Base-by-base conservation (phyloP, 192 early-diverging fungal species). In the Diversispora epigaea region DNA sequence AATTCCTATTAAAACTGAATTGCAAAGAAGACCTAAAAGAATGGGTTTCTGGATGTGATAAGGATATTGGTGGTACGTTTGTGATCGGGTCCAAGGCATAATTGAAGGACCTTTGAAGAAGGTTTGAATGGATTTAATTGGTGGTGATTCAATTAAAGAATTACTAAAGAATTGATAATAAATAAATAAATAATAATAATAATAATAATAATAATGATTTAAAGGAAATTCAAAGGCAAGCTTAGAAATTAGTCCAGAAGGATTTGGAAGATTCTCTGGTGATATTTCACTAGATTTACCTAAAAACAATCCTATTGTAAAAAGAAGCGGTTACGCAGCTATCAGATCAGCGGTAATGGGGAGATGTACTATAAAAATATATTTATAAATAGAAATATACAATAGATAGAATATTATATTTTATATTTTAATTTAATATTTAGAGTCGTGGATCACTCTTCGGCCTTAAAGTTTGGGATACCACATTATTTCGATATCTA, bases 241-340 rank as follows among this genome's bases (percentile, higher is more conserved):
- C 74, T 88, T 93, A 68, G 95, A 94, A 19, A 73, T 91, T 49
- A 94, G 92, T 3, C 80, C 77, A 14, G 70, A 89, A 22, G 83
- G 79, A 19, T 86, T 73, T 68, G 90, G 86, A 19, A 73, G 83
- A 64, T 96, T 98, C 78, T 89, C 91, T 84, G 96, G 96, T 25
- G 87, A 88, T 44, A 80, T 98, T 17, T 93, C 91, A 6, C 83
- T 91, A 17, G 88, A 92, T 73, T 81, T 96, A 50, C 95, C 95
- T 19, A 85, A 83, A 39, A 89, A 91, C 45, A 73, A 78, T 63
- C 67, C 80, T 14, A 87, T 91, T 17, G 85, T 94, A 22, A 60
- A 57, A 61, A 86, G 88, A 76, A 93, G 90, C 81, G 96, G 96
- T 17, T 98, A 98, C 73, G 96, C 95, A n/a, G 94, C 92, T 77